Conservation (phyloP, 805 yeast species). For the Candida ascalaphidarum region DNA sequence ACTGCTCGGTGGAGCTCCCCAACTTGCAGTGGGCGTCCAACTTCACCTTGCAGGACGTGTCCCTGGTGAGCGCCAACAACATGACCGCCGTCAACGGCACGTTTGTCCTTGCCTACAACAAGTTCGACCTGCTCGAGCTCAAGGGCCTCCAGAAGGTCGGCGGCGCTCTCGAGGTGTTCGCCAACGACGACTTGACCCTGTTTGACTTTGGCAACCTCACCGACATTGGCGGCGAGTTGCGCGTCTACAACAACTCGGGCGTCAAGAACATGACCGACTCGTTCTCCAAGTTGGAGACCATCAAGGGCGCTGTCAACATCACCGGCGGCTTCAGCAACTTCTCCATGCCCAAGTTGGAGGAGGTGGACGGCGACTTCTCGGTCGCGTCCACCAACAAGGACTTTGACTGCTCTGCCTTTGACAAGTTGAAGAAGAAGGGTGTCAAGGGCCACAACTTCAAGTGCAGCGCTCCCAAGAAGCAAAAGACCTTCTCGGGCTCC, state of each 20-base stretch:
- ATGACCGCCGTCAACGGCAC: conserved; percentile 34
- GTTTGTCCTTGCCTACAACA: conserved; percentile 30
- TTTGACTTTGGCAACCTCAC: conserved; percentile 19
- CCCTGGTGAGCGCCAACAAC: conserved; percentile 19
- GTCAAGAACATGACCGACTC: conserved; percentile 22
- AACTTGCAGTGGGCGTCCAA: conserved; percentile 33
- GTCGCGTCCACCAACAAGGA: conserved; percentile 25
- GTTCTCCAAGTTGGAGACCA: conserved; percentile 19
- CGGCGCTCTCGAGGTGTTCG: conserved; percentile 30
- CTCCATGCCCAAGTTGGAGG: conserved; percentile 24
- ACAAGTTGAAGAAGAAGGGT: conserved; percentile 22
- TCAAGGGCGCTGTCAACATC: conserved; percentile 34
- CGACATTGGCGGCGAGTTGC: conserved; percentile 32
- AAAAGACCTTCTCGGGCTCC: conserved; percentile 8
- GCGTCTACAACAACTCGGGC: conserved; percentile 31
- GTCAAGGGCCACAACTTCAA: conserved; percentile 37
- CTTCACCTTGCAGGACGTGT: conserved; percentile 35
- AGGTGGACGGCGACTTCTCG: conserved; percentile 35
- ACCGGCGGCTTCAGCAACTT: conserved; percentile 30
- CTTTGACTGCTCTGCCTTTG: conserved; percentile 27
- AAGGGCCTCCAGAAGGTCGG: conserved; percentile 26
- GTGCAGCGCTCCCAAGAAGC: conserved; percentile 26
- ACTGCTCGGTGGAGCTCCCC: conserved; percentile 23
- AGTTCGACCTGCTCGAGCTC: conserved; percentile 21
- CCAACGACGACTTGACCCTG: conserved; percentile 31